Conservation (phyloP, 345 rosid species). For the Acer negundo region DNA sequence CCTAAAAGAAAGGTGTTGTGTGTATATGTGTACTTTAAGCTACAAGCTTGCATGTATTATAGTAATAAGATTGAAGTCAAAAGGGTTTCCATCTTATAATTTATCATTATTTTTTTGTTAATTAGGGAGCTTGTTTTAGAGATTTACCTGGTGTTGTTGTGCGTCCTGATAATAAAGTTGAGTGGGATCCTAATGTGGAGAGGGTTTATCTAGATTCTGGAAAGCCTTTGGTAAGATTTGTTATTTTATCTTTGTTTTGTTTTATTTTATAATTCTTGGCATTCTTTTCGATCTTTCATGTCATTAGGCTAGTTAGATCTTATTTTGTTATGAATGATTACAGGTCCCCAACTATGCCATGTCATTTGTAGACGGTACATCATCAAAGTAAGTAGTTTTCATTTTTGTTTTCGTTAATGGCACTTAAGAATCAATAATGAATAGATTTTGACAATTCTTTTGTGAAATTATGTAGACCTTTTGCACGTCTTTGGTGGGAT, state of each 20-base stretch:
- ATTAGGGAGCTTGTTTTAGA: slow-evolving; percentile 65
- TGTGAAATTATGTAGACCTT: slow-evolving; percentile 45
- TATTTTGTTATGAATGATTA: background rate
- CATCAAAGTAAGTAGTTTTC: slow-evolving; percentile 38
- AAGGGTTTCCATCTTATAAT: background rate
- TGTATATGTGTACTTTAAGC: background rate
- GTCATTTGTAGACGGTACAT: slow-evolving; percentile 26
- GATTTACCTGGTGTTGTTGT: slow-evolving; percentile 63
- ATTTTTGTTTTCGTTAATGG: background rate
- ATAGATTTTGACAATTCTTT: background rate
- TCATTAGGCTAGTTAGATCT: background rate
- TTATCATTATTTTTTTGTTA: background rate
- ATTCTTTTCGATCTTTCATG: background rate
- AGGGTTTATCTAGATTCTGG: slow-evolving; percentile 40
- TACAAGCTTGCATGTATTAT: background rate
- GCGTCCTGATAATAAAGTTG: slow-evolving; percentile 41
- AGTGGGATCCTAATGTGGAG: slow-evolving; percentile 42
- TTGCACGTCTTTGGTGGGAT: slow-evolving; percentile 91
- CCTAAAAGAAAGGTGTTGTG: slow-evolving; percentile 51
- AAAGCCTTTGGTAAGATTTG: slow-evolving; percentile 50
- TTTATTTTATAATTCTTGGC: background rate
- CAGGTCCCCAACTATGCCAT: slow-evolving; percentile 42
- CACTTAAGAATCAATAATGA: background rate
- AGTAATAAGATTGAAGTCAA: background rate
- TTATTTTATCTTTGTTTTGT: background rate